Conservation (phyloP, 495 filamentous ascomycete genomes). For the Hypoxylon cercidicola region DNA sequence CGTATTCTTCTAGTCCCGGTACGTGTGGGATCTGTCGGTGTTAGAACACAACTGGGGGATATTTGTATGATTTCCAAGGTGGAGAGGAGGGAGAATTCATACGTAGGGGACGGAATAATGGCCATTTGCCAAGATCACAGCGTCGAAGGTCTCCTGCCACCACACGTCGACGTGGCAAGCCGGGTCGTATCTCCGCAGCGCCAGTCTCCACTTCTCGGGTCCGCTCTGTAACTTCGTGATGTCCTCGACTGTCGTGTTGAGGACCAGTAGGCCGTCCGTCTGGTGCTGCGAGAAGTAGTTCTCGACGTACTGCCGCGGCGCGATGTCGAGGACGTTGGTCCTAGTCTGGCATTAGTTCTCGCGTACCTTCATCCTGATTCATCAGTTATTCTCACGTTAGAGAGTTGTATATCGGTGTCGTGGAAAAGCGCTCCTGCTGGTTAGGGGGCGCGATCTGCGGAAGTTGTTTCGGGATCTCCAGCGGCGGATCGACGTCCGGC, state of each 20-base stretch:
- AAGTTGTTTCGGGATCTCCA: conserved; percentile 52
- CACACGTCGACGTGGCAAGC: conserved; percentile 54
- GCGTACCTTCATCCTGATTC: background rate
- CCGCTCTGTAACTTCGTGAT: conserved; percentile 43
- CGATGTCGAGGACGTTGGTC: conserved; percentile 62
- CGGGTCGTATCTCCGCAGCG: conserved; percentile 55
- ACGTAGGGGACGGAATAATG: conserved; percentile 64
- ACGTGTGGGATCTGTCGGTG: conserved; percentile 53
- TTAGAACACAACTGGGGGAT: background rate
- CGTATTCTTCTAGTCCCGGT: conserved; percentile 53
- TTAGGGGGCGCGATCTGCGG: conserved; percentile 51
- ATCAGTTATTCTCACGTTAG: conserved; percentile 53
- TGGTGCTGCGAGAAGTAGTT: conserved; percentile 58
- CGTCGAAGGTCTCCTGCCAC: conserved; percentile 62
- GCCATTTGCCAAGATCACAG: conserved; percentile 60
- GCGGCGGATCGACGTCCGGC: conserved; percentile 53
- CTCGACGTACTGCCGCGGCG: conserved; percentile 60
- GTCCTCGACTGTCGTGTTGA: conserved; percentile 63
- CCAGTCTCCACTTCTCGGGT: conserved; percentile 54
- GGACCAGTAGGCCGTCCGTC: conserved; percentile 49
- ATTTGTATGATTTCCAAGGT: conserved; percentile 3
- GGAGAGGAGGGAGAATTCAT: conserved; percentile 23
- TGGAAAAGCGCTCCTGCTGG: conserved; percentile 53
- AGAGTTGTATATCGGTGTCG: conserved; percentile 58
- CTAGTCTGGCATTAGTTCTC: conserved; percentile 36